phyloP scores from a whole-genome alignment of 345 rosid species.

The Melaleuca quinquenervia region DNA sequence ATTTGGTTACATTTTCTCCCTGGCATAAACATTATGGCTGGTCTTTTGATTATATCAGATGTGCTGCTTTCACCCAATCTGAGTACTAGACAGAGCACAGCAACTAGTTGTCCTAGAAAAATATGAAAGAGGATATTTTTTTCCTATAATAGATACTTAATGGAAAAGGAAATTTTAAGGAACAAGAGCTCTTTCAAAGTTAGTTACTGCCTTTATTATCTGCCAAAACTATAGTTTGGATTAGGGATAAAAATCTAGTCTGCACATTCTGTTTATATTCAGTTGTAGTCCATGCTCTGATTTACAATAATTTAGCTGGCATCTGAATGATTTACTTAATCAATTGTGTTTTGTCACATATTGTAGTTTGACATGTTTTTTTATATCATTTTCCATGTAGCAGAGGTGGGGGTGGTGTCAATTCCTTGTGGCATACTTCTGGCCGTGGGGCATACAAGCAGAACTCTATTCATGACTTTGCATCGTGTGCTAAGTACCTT shows the following conservation, averaged over 20 bases:
- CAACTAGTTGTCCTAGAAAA: neutral
- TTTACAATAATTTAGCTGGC: neutral
- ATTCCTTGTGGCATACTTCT: slow-evolving; percentile 71
- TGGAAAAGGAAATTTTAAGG: neutral
- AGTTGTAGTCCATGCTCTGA: neutral
- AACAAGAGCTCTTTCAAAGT: neutral
- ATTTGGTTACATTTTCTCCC: neutral
- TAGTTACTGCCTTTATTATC: neutral
- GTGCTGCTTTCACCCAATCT: neutral
- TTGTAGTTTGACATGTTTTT: neutral
- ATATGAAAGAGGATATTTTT: neutral
- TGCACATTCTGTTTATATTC: neutral
- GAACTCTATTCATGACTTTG: slow-evolving; percentile 65
- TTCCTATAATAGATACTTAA: neutral
- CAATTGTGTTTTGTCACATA: neutral
- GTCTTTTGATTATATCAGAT: neutral
- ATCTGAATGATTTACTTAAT: neutral
- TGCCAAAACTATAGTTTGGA: neutral
- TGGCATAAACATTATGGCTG: neutral
- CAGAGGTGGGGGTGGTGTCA: slow-evolving; percentile 61
- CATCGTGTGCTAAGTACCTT: slow-evolving; percentile 46
- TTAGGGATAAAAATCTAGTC: neutral
- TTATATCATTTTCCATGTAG: neutral
- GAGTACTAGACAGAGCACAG: neutral
- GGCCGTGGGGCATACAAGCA: slow-evolving; percentile 49